Percentiles rank a stretch among this genome's conserved stretches.
phyloP scores from a whole-genome alignment of 768 basidiomycete species.

The Psilocybe tampanensis region DNA sequence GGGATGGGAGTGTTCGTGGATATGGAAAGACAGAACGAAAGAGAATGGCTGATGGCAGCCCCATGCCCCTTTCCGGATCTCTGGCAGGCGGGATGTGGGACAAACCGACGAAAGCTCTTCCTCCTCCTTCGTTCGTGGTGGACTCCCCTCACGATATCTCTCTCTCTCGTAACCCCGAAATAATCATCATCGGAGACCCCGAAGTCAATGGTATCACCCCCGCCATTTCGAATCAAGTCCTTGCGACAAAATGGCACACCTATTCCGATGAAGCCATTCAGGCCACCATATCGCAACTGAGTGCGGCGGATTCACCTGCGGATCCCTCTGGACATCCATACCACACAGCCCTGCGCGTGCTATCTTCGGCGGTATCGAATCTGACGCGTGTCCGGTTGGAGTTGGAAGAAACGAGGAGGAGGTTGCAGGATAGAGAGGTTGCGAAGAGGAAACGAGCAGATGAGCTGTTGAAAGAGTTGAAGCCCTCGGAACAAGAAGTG shows the following conservation, averaged over 20 bases:
- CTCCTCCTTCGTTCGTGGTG: conserved; percentile 46
- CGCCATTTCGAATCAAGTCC: conserved; percentile 46
- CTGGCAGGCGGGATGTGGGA: conserved; percentile 48
- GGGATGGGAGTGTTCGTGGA: conserved; percentile 60
- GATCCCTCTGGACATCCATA: conserved; percentile 57
- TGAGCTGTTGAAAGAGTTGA: conserved; percentile 57
- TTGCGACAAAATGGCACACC: conserved; percentile 76
- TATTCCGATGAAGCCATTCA: conserved; percentile 78
- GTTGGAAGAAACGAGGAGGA: conserved; percentile 59
- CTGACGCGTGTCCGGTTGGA: conserved; percentile 60
- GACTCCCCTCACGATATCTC: conserved; percentile 36
- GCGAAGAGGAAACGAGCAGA: conserved; percentile 54
- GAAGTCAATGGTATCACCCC: conserved; percentile 35
- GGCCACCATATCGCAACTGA: conserved; percentile 55
- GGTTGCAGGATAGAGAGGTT: conserved; percentile 61
- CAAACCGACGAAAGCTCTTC: conserved; percentile 22
- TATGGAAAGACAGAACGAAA: conserved; percentile 45
- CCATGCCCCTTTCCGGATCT: conserved; percentile 30
- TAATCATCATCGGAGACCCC: conserved; percentile 35
- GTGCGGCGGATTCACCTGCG: conserved; percentile 46
- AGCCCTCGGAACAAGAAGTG: conserved; percentile 63
- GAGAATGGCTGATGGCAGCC: conserved; percentile 21
- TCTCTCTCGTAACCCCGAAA: conserved; percentile 29
- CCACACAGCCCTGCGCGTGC: conserved; percentile 64
- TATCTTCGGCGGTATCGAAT: conserved; percentile 68